Percentiles rank a stretch among this genome's conserved stretches.
These are phyloP conservation scores for Laguncularia racemosa DNA, from an alignment of 345 rosid genomes.

Conservation along the genomic window DNA sequence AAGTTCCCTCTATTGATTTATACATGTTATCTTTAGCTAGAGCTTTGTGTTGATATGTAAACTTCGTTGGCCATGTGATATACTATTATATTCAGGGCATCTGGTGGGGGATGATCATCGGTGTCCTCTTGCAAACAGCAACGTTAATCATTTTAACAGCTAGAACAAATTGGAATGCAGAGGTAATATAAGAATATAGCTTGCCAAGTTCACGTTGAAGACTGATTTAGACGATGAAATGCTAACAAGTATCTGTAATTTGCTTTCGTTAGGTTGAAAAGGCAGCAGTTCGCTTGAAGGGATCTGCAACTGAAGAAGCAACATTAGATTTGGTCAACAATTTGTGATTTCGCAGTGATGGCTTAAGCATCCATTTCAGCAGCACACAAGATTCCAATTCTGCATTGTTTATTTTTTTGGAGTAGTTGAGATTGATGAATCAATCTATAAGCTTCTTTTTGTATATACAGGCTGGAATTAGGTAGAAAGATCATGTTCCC, in stretches of 20 bases:
- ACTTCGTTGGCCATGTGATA: too few relatives aligned
- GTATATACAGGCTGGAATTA: neutral
- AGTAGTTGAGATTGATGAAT: neutral
- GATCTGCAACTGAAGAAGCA: constrained; percentile 34
- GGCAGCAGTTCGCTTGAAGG: constrained; percentile 45
- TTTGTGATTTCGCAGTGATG: too few relatives aligned
- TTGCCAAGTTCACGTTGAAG: neutral
- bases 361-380: too few relatives aligned
- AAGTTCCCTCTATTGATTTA: constrained; percentile 9
- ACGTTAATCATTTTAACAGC: constrained; percentile 58
- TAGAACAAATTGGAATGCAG: constrained; percentile 65
- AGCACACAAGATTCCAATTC: too few relatives aligned
- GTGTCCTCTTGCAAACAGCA: constrained; percentile 60
- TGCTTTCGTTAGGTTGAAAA: constrained; percentile 47
- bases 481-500: neutral
- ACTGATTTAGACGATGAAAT: neutral
- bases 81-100: constrained; percentile 49
- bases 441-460: neutral
- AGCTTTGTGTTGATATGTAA: neutral
- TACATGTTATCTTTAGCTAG: neutral
- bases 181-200: constrained; percentile 34
- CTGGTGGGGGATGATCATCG: constrained; percentile 91
- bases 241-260: neutral
- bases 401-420: too few relatives aligned
- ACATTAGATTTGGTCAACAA: constrained; percentile 6